A percentile compares a stretch with the other conserved stretches of the same genome.
Evolutionary conservation across 1,284 basidiomycete genomes (phyloP).

Genomic region (Cutaneotrichosporon sp.): DNA sequence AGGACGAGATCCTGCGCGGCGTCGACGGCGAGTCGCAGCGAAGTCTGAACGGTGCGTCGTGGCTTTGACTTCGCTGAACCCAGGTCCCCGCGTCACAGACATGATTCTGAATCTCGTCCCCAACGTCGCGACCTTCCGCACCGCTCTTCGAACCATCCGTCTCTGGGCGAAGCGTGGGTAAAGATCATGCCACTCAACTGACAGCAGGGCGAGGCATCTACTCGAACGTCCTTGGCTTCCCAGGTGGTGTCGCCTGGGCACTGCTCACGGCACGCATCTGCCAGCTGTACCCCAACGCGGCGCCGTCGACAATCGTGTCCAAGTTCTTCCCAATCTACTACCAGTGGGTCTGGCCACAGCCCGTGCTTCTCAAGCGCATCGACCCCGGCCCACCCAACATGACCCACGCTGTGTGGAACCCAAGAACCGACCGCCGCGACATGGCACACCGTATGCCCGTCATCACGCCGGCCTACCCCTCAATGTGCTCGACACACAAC

Average conservation of each 20-base stretch:
- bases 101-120: conserved; percentile 95
- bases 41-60: conserved; percentile 76
- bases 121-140: conserved; percentile 90
- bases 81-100: conserved; percentile 94
- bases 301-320: conserved; percentile 92
- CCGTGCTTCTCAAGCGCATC: conserved; percentile 92
- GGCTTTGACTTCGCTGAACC: conserved; percentile 11
- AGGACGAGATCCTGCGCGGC: conserved; percentile 89
- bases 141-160: conserved; percentile 93
- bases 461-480: conserved; percentile 98
- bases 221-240: conserved; percentile 96
- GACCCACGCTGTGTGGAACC: conserved; percentile 97
- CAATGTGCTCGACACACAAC: conserved; percentile 99
- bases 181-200: not conserved
- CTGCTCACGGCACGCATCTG: conserved; percentile 98
- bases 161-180: conserved; percentile 91
- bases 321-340: conserved; percentile 97
- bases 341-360: conserved; percentile 98
- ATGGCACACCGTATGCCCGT: conserved; percentile 98
- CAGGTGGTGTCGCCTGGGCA: conserved; percentile 98
- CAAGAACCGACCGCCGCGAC: conserved; percentile 92
- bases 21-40: conserved; percentile 93
- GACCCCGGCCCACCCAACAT: conserved; percentile 80
- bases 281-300: conserved; percentile 94
- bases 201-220: conserved; percentile 85